A percentile compares a stretch with the other conserved stretches of the same genome.
Evolutionary conservation across 228 moss, liverwort and hornwort species (phyloP).

Genomic region (Sphagnum fallax): DNA sequence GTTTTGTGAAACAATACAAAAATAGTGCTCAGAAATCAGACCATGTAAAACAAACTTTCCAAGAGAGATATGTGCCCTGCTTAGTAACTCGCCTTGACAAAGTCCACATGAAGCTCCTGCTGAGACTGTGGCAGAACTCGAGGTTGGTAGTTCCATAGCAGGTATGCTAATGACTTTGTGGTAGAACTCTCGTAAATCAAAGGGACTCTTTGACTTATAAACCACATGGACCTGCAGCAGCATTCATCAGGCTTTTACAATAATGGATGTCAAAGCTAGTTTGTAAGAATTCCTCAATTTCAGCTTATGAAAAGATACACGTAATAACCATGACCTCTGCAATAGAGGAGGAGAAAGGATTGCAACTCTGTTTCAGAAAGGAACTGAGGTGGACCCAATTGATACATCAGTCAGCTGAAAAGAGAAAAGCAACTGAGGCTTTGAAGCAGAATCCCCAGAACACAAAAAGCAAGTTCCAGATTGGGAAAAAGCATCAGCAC

Average conservation of each 20-base stretch:
- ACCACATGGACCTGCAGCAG: conserved; percentile 18
- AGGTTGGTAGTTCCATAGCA: conserved; percentile 2
- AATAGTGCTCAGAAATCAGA: neutral
- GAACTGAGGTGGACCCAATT: too few species aligned
- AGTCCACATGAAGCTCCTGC: conserved; percentile 1
- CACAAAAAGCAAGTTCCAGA: neutral
- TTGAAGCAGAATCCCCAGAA: too few species aligned
- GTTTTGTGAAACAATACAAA: too few species aligned
- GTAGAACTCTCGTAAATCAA: conserved; percentile 31
- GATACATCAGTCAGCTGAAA: too few species aligned
- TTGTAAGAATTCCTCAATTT: too few species aligned
- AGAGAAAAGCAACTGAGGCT: too few species aligned
- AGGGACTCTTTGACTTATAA: conserved; percentile 10
- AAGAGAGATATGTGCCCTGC: neutral
- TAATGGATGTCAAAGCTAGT: too few species aligned
- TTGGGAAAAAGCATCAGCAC: neutral
- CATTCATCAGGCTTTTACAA: too few species aligned
- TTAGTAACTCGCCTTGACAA: conserved; percentile 6
- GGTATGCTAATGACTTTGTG: conserved; percentile 24
- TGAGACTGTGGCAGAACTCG: neutral
- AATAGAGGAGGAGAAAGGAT: too few species aligned
- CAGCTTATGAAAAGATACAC: too few species aligned
- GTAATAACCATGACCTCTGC: too few species aligned
- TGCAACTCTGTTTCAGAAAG: too few species aligned
- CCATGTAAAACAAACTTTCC: conserved; percentile 1